Conservation (phyloP, 768 basidiomycete species). For the Leccinum pellstonianum region DNA sequence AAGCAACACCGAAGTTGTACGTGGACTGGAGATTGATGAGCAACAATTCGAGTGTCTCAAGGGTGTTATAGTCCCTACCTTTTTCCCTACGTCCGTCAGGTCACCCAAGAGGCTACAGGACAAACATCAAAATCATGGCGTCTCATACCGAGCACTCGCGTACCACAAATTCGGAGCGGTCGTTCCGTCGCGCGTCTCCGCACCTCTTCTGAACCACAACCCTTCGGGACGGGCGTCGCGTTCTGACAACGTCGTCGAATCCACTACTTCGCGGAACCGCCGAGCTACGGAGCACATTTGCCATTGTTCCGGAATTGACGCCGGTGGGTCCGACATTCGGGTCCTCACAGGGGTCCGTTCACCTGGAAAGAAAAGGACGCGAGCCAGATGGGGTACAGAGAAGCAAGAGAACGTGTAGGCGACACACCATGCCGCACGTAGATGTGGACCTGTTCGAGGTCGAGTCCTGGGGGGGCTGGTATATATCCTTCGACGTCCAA, state of each 20-base stretch:
- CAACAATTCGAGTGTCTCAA: not conserved
- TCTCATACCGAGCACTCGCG: slow-evolving; percentile 19
- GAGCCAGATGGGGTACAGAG: not conserved
- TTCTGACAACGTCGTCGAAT: slow-evolving; percentile 18
- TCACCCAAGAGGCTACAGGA: slow-evolving; percentile 57
- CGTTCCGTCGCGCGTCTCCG: slow-evolving; percentile 58
- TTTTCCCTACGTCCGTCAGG: slow-evolving; percentile 52
- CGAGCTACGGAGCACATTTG: slow-evolving; percentile 57
- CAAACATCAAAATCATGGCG: not conserved
- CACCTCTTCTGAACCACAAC: slow-evolving; percentile 44
- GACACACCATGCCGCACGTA: slow-evolving; percentile 72
- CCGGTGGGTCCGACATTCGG: slow-evolving; percentile 59
- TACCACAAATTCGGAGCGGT: slow-evolving; percentile 63
- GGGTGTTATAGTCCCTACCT: slow-evolving; percentile 39
- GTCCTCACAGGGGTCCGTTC: slow-evolving; percentile 77
- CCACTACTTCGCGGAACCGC: slow-evolving; percentile 48
- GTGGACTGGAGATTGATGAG: slow-evolving; percentile 50
- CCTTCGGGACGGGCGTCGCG: slow-evolving; percentile 19
- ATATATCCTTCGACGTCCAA: slow-evolving; percentile 64
- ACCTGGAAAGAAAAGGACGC: slow-evolving; percentile 40
- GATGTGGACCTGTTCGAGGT: slow-evolving; percentile 70
- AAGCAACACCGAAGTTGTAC: slow-evolving; percentile 54
- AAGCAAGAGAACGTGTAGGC: not conserved
- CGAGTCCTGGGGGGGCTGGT: slow-evolving; percentile 50
- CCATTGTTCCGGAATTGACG: slow-evolving; percentile 69